phyloP scores from a whole-genome alignment of 2,329 filamentous ascomycete species.

The Trichoderma sp. region DNA sequence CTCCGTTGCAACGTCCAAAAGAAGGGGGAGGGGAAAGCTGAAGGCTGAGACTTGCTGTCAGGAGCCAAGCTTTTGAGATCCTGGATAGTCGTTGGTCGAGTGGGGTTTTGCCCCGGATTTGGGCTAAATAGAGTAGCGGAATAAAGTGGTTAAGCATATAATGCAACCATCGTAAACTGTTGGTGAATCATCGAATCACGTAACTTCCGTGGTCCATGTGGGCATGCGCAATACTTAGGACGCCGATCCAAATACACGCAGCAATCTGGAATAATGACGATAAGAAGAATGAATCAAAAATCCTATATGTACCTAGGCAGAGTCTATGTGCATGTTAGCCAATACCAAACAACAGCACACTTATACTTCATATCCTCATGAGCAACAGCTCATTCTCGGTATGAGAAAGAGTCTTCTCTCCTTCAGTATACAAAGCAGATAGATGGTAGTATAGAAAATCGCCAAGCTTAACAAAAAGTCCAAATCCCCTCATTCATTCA shows the following conservation, averaged over 20 bases:
- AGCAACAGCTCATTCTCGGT: not conserved
- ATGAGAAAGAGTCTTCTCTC: not conserved
- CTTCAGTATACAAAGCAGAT: not conserved
- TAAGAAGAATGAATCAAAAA: not conserved
- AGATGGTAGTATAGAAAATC: not conserved
- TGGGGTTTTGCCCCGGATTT: not conserved
- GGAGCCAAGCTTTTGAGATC: not conserved
- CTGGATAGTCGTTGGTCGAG: not conserved
- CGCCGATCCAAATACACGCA: not conserved
- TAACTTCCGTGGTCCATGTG: not conserved
- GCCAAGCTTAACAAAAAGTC: not conserved
- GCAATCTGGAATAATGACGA: not conserved
- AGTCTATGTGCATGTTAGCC: not conserved
- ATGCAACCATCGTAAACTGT: not conserved
- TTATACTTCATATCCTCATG: not conserved
- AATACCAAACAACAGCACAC: not conserved
- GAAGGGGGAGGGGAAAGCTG: not conserved
- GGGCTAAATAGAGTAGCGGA: conserved; percentile 3
- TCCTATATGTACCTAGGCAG: not conserved
- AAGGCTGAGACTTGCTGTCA: not conserved
- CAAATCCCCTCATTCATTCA: not conserved
- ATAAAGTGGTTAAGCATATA: not conserved
- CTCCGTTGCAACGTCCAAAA: not conserved
- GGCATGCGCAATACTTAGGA: not conserved
- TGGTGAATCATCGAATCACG: not conserved